Evolutionary conservation across 306 rosid species (phyloP).

Genomic region (Glycine tomentella): DNA sequence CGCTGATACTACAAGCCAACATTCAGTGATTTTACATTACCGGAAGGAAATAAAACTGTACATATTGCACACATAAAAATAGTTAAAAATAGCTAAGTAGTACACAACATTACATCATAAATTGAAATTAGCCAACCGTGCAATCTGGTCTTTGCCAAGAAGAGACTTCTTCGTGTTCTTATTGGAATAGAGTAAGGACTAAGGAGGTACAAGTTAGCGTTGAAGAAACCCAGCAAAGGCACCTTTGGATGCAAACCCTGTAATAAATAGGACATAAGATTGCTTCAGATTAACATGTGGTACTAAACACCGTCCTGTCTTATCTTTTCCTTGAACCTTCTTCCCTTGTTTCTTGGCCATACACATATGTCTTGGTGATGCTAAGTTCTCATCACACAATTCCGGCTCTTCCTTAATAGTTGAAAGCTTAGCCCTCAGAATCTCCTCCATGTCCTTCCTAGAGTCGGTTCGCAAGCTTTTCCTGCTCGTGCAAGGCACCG

Average conservation of each 20-base stretch:
- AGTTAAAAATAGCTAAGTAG: constrained; percentile 24
- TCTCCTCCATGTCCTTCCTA: constrained; percentile 68
- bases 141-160: constrained; percentile 29
- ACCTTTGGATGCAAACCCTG: constrained; percentile 64
- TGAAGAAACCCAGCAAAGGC: constrained; percentile 66
- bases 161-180: background rate
- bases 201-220: no score
- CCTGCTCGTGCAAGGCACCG: constrained; percentile 69
- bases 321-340: constrained; percentile 57
- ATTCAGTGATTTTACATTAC: constrained; percentile 26
- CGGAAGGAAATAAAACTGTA: constrained; percentile 43
- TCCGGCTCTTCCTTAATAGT: constrained; percentile 80
- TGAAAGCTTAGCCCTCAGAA: constrained; percentile 75
- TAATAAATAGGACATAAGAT: constrained; percentile 58
- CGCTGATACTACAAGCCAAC: constrained; percentile 34
- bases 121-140: constrained; percentile 42
- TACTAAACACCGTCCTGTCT: constrained; percentile 48
- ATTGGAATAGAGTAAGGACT: constrained; percentile 15
- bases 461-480: constrained; percentile 59
- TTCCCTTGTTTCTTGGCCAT: constrained; percentile 57
- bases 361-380: constrained; percentile 53
- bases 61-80: constrained; percentile 21
- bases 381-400: constrained; percentile 52
- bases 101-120: constrained; percentile 37
- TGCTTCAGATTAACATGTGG: constrained; percentile 66